Base-by-base conservation (phyloP, 2,329 filamentous ascomycete species). In the Ophiocordyceps polyrhachis-furcata region DNA sequence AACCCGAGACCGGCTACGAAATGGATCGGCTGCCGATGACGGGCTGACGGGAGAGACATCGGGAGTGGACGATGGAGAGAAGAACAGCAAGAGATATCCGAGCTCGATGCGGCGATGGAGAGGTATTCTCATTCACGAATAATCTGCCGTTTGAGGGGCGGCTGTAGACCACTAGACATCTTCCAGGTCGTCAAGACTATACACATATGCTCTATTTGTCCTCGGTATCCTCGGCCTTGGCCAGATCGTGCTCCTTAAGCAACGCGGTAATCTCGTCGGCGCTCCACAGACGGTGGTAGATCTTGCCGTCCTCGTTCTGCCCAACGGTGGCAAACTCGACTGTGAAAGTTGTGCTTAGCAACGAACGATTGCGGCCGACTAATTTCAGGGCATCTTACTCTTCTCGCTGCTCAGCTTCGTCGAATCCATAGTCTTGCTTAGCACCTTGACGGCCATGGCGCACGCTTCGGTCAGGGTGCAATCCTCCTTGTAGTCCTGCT, bases 371-470 rank as follows among this genome's bases (percentile, higher is more conserved):
- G 31, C 70, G 25, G 7, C 2, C 25, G 25, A 28, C 25, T 28
- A 7, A 28, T 28, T 28, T 11, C 6, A 11, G 9, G 25, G 25
- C 25, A 11, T 28, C 84, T 64, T 68, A 94, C 88, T 94, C 77
- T 98, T 98, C 74, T 98, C 91, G 60, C 87, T 94, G 71, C 87
- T 95, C 60, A 98, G 68, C 73, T 95, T 98, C 45, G 89, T 96
- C 45, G 88, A 94, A 64, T 98, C 91, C 93, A 98, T 98, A 6
- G 91, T 98, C 79, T 98, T 98, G 75, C 91, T 96, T 52, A 98
- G 68, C 50, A 98, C 91, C 75, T 98, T 98, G 62, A 98, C 91
- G 12, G 91, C 91, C 73, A 95, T 82, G 45, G 83, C 87, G 62
- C 91, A 98, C 5, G 93, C 91, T 69, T 98, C 91, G 69, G 94